phyloP scores from a whole-genome alignment of 169 alveolate species.

The Cystoisospora suis region DNA sequence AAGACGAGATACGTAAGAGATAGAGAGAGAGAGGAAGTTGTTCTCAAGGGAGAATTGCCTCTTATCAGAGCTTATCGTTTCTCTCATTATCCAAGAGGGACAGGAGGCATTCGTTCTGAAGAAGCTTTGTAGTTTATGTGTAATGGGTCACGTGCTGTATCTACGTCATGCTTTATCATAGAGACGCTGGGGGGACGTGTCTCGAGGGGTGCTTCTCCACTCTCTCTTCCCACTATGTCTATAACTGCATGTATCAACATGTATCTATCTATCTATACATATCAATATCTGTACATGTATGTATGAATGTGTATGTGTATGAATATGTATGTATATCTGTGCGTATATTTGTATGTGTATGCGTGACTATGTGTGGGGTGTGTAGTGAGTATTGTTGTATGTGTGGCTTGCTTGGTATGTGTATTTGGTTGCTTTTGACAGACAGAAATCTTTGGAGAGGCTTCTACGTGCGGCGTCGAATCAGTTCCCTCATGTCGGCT shows the following conservation, averaged over 20 bases:
- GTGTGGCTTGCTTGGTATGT: background rate
- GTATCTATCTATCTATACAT: background rate
- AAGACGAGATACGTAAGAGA: background rate
- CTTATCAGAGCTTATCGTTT: too few relatives aligned
- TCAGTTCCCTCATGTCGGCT: constrained; percentile 21
- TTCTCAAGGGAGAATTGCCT: too few relatives aligned
- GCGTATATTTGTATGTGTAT: background rate
- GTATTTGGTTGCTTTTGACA: background rate
- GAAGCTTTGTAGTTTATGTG: too few relatives aligned
- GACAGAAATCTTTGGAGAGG: constrained; percentile 41
- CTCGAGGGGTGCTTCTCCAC: too few relatives aligned
- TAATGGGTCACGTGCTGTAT: too few relatives aligned
- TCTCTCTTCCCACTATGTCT: too few relatives aligned
- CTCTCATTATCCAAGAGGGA: too few relatives aligned
- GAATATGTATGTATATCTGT: background rate
- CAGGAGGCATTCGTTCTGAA: too few relatives aligned
- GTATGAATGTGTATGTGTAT: background rate
- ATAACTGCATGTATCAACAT: background rate
- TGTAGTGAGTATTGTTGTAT: background rate
- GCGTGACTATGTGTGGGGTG: background rate
- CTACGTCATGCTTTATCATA: too few relatives aligned
- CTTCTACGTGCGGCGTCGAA: constrained; percentile 49
- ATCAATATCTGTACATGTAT: too few relatives aligned
- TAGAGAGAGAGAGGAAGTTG: background rate
- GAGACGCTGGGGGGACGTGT: too few relatives aligned